A percentile compares a stretch with the other conserved stretches of the same genome.
These are phyloP conservation scores for Serendipita sp. DNA, from an alignment of 768 basidiomycete genomes.

Conservation along the genomic window DNA sequence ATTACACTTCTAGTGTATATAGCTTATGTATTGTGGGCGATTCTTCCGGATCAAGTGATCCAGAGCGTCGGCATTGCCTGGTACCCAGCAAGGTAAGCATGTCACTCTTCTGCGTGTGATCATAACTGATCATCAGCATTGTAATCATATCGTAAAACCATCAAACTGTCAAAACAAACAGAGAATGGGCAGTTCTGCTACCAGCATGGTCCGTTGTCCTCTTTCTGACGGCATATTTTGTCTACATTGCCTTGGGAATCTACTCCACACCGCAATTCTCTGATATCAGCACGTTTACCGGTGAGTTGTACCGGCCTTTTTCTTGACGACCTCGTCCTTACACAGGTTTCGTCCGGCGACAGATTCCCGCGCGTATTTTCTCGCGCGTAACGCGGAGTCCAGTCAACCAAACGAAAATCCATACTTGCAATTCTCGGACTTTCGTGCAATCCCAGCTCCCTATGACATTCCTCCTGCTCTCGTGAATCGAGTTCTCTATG, in stretches of 20 bases:
- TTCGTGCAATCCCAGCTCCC: constrained; percentile 40
- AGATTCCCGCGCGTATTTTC: constrained; percentile 47
- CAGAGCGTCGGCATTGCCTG: constrained; percentile 52
- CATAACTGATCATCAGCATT: not conserved
- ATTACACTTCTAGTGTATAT: constrained; percentile 56
- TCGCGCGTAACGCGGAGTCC: constrained; percentile 15
- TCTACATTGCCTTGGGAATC: constrained; percentile 62
- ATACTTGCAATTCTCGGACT: constrained; percentile 34
- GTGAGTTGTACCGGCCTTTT: constrained; percentile 25
- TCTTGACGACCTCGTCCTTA: constrained; percentile 10
- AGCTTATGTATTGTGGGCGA: constrained; percentile 63
- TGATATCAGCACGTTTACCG: constrained; percentile 50
- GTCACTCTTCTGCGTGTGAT: not conserved
- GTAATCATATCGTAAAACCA: constrained; percentile 4
- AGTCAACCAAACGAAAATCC: constrained; percentile 20
- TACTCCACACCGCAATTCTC: constrained; percentile 53
- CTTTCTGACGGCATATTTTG: constrained; percentile 58
- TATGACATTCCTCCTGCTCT: constrained; percentile 74
- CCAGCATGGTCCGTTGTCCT: constrained; percentile 63
- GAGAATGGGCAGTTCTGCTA: constrained; percentile 74
- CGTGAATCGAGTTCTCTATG: constrained; percentile 60
- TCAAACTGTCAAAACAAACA: constrained; percentile 19
- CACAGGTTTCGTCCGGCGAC: constrained; percentile 10
- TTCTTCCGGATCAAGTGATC: constrained; percentile 60
- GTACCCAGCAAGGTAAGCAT: constrained; percentile 70